phyloP scores from a whole-genome alignment of 768 basidiomycete genomes.

The Infundibulicybe gibba region DNA sequence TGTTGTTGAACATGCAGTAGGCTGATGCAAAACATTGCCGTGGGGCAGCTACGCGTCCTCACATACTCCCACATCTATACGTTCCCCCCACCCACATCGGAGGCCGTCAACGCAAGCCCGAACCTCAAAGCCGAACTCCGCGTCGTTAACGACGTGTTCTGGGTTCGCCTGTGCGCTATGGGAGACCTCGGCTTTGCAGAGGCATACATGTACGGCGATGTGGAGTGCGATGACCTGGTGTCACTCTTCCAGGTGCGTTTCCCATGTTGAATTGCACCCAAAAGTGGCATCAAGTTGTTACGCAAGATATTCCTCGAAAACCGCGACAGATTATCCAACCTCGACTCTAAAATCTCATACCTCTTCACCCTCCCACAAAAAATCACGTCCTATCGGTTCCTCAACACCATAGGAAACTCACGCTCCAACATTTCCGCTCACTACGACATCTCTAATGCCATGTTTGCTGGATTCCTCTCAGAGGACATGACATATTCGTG shows the following conservation, averaged over 20 bases:
- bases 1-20: constrained; percentile 15
- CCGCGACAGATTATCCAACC: constrained; percentile 40
- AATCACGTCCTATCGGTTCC: constrained; percentile 55
- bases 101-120: constrained; percentile 11
- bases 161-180: constrained; percentile 55
- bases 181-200: constrained; percentile 74
- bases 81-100: constrained; percentile 29
- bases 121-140: constrained; percentile 39
- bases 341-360: constrained; percentile 47
- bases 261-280: not conserved
- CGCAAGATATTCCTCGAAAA: constrained; percentile 63
- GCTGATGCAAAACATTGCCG: constrained; percentile 39
- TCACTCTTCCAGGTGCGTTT: constrained; percentile 56
- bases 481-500: constrained; percentile 79
- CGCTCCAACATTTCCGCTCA: constrained; percentile 71
- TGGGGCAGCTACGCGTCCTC: constrained; percentile 46
- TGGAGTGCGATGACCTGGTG: constrained; percentile 64
- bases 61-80: constrained; percentile 40
- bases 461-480: constrained; percentile 66
- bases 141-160: constrained; percentile 51
- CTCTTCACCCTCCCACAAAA: constrained; percentile 52
- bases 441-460: constrained; percentile 76
- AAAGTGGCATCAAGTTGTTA: not conserved
- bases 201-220: constrained; percentile 77
- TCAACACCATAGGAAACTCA: constrained; percentile 63